phyloP scores from a whole-genome alignment of 352 stramenopile species.

The Thalassiosira oceanica region DNA sequence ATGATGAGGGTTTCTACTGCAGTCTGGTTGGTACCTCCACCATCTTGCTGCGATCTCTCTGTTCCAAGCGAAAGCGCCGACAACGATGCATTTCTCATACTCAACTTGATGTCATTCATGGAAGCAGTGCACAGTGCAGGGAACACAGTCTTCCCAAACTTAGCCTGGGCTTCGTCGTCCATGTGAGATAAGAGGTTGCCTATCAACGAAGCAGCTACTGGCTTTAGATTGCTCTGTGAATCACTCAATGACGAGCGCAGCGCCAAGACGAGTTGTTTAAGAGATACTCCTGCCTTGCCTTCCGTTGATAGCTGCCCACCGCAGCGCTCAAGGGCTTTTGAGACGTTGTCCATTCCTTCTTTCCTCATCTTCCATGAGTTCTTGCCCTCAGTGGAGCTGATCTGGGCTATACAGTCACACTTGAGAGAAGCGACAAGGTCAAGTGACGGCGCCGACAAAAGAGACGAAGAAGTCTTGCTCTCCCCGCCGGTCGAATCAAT shows the following conservation, averaged over 20 bases:
- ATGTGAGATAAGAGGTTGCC: slow-evolving; percentile 58
- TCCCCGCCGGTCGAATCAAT: slow-evolving; percentile 3
- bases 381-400: slow-evolving; percentile 70
- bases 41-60: slow-evolving; percentile 39
- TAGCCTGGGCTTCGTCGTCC: slow-evolving; percentile 67
- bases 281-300: slow-evolving; percentile 30
- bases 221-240: slow-evolving; percentile 83
- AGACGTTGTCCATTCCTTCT: slow-evolving; percentile 78
- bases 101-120: slow-evolving; percentile 81
- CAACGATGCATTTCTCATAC: slow-evolving; percentile 74
- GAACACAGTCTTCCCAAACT: slow-evolving; percentile 75
- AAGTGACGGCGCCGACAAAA: slow-evolving; percentile 54
- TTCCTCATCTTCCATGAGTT: slow-evolving; percentile 79
- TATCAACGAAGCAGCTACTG: slow-evolving; percentile 70
- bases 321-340: slow-evolving; percentile 51
- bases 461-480: slow-evolving; percentile 8
- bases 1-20: slow-evolving; percentile 64
- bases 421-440: slow-evolving; percentile 62
- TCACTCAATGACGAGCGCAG: slow-evolving; percentile 73
- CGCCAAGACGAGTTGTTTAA: slow-evolving; percentile 65
- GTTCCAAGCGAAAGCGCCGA: slow-evolving; percentile 61
- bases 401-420: slow-evolving; percentile 56
- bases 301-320: slow-evolving; percentile 63
- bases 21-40: slow-evolving; percentile 52
- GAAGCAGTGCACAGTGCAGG: slow-evolving; percentile 59